Evolutionary conservation across 257 asterid genomes (phyloP).

Genomic region (Ligustrum vulgare): DNA sequence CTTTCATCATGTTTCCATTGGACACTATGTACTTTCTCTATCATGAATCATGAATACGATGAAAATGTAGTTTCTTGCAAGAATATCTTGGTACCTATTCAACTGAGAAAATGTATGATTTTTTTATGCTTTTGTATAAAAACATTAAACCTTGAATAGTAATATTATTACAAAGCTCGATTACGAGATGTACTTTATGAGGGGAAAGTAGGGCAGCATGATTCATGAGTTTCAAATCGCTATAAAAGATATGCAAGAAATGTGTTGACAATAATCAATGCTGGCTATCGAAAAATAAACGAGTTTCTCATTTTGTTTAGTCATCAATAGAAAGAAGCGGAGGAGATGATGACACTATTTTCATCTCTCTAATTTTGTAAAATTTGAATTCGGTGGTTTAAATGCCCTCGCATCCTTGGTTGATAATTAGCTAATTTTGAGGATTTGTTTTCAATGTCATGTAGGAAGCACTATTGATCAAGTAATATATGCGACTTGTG

Average conservation of each 20-base stretch:
- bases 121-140: too few species aligned
- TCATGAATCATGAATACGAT: not conserved
- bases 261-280: not conserved
- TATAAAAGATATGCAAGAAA: not conserved
- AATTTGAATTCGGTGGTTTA: too few species aligned
- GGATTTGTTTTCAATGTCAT: not conserved
- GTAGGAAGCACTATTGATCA: too few species aligned
- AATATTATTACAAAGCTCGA: not conserved
- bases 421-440: not conserved
- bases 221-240: not conserved
- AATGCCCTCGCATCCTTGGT: not conserved
- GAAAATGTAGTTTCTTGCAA: not conserved
- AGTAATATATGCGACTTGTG: too few species aligned
- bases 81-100: not conserved
- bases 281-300: not conserved
- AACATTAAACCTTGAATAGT: not conserved
- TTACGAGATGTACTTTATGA: not conserved
- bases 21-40: not conserved
- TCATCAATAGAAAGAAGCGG: not conserved
- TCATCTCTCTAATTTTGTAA: not conserved
- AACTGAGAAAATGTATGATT: not conserved
- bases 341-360: too few species aligned
- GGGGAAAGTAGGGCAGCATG: not conserved
- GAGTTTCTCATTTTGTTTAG: not conserved
- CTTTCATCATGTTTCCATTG: too few species aligned